phyloP scores from a whole-genome alignment of 176 grass and related monocot species.

The Carex parvula region DNA sequence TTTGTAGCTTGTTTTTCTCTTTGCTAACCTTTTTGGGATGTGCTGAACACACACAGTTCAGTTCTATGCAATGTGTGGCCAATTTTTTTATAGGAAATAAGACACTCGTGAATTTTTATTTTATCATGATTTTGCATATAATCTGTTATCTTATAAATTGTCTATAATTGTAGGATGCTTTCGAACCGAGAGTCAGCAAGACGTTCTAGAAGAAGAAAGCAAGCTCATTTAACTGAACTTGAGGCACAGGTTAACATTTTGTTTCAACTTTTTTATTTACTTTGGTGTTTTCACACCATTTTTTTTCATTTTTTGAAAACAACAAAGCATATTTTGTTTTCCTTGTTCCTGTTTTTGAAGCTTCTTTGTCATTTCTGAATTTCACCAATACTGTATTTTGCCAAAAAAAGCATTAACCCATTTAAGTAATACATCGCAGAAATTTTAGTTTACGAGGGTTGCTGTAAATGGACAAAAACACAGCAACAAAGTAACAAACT shows the following conservation, averaged over 20 bases:
- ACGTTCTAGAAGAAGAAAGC: conserved; percentile 78
- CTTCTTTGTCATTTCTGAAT: not conserved
- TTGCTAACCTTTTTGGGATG: not conserved
- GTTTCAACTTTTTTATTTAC: not conserved
- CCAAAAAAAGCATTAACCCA: not conserved
- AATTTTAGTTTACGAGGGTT: not conserved
- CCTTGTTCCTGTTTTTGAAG: not conserved
- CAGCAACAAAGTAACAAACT: not conserved
- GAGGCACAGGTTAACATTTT: conserved; percentile 45
- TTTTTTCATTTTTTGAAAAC: not conserved
- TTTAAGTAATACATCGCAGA: not conserved
- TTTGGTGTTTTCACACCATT: not conserved
- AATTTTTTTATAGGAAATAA: not conserved
- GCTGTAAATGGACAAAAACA: not conserved
- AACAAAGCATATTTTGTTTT: not conserved
- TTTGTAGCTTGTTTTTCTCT: not conserved
- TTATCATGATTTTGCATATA: not conserved
- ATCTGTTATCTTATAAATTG: not conserved
- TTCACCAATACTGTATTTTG: not conserved
- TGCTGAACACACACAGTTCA: not conserved
- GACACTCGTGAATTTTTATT: not conserved
- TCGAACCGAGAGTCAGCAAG: conserved; percentile 81
- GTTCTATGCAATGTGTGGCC: not conserved
- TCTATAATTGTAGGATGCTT: conserved; percentile 49
- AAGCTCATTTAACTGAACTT: conserved; percentile 66